phyloP scores from a whole-genome alignment of 2,329 filamentous ascomycete species.

The Penicillium concentricum region DNA sequence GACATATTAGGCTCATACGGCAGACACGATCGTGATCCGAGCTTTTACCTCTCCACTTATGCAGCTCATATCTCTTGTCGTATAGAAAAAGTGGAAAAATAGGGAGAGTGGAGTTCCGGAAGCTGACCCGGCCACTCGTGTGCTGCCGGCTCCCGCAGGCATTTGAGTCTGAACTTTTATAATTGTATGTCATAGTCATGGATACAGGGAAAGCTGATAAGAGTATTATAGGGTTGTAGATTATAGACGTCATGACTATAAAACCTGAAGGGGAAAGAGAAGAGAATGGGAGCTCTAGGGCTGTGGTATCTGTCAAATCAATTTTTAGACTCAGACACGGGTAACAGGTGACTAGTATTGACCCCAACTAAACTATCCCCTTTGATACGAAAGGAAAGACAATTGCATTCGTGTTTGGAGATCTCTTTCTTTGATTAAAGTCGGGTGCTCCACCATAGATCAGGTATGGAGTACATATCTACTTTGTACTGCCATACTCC shows the following conservation, averaged over 20 bases:
- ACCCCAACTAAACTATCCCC: neutral
- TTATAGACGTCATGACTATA: neutral
- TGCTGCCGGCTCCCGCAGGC: neutral
- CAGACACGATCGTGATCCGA: constrained; percentile 2
- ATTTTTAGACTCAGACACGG: neutral
- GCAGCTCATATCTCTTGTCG: constrained; percentile 6
- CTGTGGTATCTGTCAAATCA: neutral
- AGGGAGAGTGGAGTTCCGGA: neutral
- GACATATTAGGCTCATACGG: neutral
- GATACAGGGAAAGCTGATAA: neutral
- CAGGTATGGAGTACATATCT: neutral
- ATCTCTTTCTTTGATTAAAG: neutral
- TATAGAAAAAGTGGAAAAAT: neutral
- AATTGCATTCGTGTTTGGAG: constrained; percentile 4
- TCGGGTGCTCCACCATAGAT: neutral
- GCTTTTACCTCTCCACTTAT: neutral
- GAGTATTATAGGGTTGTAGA: neutral
- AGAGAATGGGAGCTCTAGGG: neutral
- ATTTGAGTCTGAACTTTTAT: neutral
- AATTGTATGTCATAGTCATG: neutral
- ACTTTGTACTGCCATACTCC: neutral
- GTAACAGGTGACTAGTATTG: neutral
- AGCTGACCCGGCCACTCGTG: constrained; percentile 7
- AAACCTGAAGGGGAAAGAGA: neutral
- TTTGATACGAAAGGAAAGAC: neutral